phyloP scores from a whole-genome alignment of 1,139 yeast genomes.

The Hansenula sp. region DNA sequence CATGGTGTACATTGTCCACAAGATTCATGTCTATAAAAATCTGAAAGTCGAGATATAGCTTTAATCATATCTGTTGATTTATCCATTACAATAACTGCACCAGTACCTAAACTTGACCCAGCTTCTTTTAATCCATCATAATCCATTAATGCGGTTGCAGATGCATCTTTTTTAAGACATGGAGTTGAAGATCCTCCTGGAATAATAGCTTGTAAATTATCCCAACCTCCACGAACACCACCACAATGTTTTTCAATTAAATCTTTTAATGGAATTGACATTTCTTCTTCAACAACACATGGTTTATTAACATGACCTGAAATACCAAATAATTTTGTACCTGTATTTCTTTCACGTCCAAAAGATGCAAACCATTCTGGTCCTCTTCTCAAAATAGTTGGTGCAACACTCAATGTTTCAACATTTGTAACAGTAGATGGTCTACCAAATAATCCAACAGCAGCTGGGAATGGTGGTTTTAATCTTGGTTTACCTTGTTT shows the following conservation, averaged over 20 bases:
- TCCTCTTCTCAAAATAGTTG: constrained; percentile 84
- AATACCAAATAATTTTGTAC: constrained; percentile 79
- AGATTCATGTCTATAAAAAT: constrained; percentile 85
- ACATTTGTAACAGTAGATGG: constrained; percentile 88
- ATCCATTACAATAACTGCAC: constrained; percentile 88
- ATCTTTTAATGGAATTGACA: constrained; percentile 82
- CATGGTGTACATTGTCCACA: constrained; percentile 96
- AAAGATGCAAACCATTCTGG: constrained; percentile 80
- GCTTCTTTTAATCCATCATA: constrained; percentile 80
- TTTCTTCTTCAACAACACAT: constrained; percentile 88
- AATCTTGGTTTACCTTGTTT: constrained; percentile 90
- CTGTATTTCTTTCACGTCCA: constrained; percentile 80
- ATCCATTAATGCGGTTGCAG: constrained; percentile 76
- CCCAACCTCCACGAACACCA: constrained; percentile 90
- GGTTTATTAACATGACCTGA: constrained; percentile 91
- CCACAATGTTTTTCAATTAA: constrained; percentile 85
- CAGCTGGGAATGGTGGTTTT: constrained; percentile 94
- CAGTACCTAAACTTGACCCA: constrained; percentile 86
- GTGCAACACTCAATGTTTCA: constrained; percentile 85
- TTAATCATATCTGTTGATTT: constrained; percentile 78
- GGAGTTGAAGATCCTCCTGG: constrained; percentile 93
- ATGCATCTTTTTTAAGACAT: constrained; percentile 59
- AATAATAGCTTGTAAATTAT: constrained; percentile 75
- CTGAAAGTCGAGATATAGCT: constrained; percentile 78
- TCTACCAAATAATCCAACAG: constrained; percentile 86